Base-by-base conservation (phyloP, 2,329 filamentous ascomycete genomes). In the Aspergillus sp. region DNA sequence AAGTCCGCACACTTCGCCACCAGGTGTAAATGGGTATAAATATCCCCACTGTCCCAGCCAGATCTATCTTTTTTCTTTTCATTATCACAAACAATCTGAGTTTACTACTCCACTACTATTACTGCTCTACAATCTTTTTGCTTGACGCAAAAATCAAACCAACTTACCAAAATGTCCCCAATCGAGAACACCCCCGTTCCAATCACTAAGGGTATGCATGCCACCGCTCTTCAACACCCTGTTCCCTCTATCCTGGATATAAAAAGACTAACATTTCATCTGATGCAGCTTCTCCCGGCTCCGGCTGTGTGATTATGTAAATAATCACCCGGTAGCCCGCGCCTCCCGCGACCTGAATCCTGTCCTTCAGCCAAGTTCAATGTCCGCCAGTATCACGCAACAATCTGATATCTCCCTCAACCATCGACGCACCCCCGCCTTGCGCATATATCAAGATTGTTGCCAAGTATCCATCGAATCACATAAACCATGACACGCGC, bases 221-320 rank as follows among this genome's bases (percentile, higher is more conserved):
- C 45, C 11, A 15, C 46, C 19, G 19, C 15, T 17, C 17, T 15
- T 3, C 41, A 44, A 12, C n/a, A 24, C 23, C 24, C 11, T 17
- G 23, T 41, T 27, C 12, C 17, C 2, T 14, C 12, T 21, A 39
- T 17, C 5, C 12, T n/a, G 4, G 2, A 23, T 19, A 11, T 17
- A 19, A 17, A 39, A n/a, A 39, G 14, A 11, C 40, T 17, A 46
- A 55, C 9, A 3, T 55, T 15, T 37, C 45, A 31, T n/a, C n/a
- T 46, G 27, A 11, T 31, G 45, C 14, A 46, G 52, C 65, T 47
- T 64, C 64, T 51, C 68, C 69, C 56, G 67, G 67, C 33, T 66
- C 66, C 54, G 69, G 69, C 58, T 71, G 69, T 61, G 62, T 69
- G 39, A 59, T 71, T 52, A 71, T 71, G 69, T 70, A 65, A 65